phyloP scores from a whole-genome alignment of 2,329 filamentous ascomycete genomes.

The Stylonectria norvegica region DNA sequence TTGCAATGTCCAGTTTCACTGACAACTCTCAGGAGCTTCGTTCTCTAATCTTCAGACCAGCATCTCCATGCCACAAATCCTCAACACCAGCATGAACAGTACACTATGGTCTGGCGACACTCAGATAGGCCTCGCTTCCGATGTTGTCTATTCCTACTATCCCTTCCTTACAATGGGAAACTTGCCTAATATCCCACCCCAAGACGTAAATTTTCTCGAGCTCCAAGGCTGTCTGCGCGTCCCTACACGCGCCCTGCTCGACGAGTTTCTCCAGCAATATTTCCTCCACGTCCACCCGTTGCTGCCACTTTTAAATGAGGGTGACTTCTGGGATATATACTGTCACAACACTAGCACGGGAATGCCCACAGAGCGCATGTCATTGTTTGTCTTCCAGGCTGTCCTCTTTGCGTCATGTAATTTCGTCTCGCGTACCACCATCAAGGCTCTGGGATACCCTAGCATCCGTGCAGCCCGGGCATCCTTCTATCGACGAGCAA shows the following conservation, averaged over 20 bases:
- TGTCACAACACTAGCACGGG: constrained; percentile 7
- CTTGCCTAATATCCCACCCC: constrained; percentile 11
- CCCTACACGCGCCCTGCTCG: constrained; percentile 9
- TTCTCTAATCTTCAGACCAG: too few relatives aligned
- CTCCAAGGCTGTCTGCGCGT: constrained; percentile 14
- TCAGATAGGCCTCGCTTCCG: constrained; percentile 8
- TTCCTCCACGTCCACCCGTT: constrained; percentile 16
- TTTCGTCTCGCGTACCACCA: constrained; percentile 38
- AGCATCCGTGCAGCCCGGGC: constrained; percentile 43
- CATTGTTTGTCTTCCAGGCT: constrained; percentile 45
- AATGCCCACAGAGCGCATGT: constrained; percentile 28
- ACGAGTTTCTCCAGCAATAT: constrained; percentile 17
- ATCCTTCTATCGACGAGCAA: constrained; percentile 38
- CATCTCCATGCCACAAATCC: not conserved
- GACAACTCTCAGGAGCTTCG: too few relatives aligned
- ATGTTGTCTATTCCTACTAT: constrained; percentile 17
- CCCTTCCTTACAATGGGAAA: constrained; percentile 14
- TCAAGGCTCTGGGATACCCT: constrained; percentile 41
- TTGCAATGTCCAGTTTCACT: too few relatives aligned
- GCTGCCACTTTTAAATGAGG: constrained; percentile 15
- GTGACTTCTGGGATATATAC: constrained; percentile 22
- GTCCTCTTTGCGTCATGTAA: constrained; percentile 45
- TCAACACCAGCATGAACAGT: constrained; percentile 1
- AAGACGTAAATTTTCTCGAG: constrained; percentile 16
- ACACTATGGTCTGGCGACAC: constrained; percentile 2